Base-by-base conservation (phyloP, 768 basidiomycete species). In the Mycena venus region DNA sequence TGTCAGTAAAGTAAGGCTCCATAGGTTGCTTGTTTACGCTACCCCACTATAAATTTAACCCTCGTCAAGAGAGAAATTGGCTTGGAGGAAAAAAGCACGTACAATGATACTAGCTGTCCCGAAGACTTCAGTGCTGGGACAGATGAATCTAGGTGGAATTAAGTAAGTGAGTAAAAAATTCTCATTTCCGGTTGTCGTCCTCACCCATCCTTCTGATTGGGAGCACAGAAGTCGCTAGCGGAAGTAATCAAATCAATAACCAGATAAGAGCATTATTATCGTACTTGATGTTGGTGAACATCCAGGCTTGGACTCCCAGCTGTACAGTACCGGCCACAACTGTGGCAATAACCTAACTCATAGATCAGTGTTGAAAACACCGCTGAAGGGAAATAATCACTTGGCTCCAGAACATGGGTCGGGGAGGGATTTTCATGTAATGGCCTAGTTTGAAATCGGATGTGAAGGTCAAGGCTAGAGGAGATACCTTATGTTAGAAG, bases 271-370 rank as follows among this genome's bases (percentile, higher is more conserved):
- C n/a, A 65, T 15, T 9, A 25, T 12, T 7, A 27, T 5, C 83
- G 27, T 64, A 81, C 80, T 77, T 64, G 32, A 92, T 89, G 70
- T 90, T 86, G 17, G 84, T 83, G 75, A 92, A 92, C 90, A 92
- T 92, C 91, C 90, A 84, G 8, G 84, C 81, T 78, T 93, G 92
- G 19, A 94, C 91, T 10, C 87, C 91, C 4, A 93, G 86, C 72
- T 93, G 93, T 12, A 91, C 89, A 0, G 92, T 92, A 49, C 90
- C 92, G 1, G 92, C 90, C 27, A 94, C 79, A 9, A 87, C 73
- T 7, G 88, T 86, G 21, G 90, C 92, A 49, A 90, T 78, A 40
- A 95, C 83, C 69, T 62, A 55, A 23, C 12, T n/a, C 11, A 11
- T 2, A 51, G 49, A 51, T 25, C 17, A 3, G 25, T 25, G 17